Percentiles rank a stretch among this genome's conserved stretches.
Conservation (phyloP, 2,329 filamentous ascomycete species). For the Sporothrix pallida region DNA sequence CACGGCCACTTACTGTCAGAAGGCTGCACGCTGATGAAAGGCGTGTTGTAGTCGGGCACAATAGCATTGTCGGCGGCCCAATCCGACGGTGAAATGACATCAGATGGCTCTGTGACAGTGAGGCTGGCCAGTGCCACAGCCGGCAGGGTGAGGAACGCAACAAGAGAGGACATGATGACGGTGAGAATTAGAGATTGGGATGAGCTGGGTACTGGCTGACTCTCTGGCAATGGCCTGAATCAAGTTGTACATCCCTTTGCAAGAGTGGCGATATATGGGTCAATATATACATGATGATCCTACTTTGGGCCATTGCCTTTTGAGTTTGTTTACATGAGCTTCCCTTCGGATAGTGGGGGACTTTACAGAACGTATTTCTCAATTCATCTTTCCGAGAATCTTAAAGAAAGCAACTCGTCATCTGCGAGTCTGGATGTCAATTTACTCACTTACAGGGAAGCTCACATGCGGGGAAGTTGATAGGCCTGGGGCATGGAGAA, state of each 20-base stretch:
- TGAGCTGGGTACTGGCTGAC: not conserved
- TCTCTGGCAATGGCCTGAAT: not conserved
- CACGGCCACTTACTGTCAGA: conserved; percentile 20
- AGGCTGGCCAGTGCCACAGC: conserved; percentile 15
- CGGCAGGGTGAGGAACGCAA: conserved; percentile 16
- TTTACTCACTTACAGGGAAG: not conserved
- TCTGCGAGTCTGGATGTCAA: too few species aligned
- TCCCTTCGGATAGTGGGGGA: not conserved
- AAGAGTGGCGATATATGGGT: not conserved
- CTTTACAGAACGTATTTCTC: not conserved
- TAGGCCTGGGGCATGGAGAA: not conserved
- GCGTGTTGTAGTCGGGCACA: conserved; percentile 28
- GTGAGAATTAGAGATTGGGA: not conserved
- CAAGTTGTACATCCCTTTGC: conserved; percentile 1
- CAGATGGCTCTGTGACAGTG: conserved; percentile 24
- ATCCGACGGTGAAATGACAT: conserved; percentile 21
- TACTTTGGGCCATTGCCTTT: not conserved
- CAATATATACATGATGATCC: not conserved
- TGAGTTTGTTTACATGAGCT: not conserved
- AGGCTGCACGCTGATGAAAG: conserved; percentile 29
- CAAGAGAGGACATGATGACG: conserved; percentile 1
- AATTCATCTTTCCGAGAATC: not conserved
- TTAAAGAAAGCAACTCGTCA: too few species aligned
- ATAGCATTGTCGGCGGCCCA: conserved; percentile 32
- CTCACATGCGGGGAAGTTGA: not conserved